Conservation (phyloP, 352 stramenopile species). For the Pythium sukuiense region DNA sequence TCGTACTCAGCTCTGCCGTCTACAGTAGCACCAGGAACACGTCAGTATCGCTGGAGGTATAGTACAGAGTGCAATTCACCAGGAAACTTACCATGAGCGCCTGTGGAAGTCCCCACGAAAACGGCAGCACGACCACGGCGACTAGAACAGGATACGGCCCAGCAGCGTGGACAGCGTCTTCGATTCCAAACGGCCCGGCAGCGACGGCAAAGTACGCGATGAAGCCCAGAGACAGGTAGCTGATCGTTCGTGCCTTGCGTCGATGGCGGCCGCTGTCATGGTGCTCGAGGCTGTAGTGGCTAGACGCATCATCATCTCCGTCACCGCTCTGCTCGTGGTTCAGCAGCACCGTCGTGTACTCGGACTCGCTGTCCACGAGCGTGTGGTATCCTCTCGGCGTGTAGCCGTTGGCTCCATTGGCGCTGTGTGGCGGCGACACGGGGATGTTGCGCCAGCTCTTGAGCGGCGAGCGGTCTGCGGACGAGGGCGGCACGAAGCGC, state of each 20-base stretch:
- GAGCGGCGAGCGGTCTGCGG: slow-evolving; percentile 68
- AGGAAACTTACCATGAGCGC: slow-evolving; percentile 65
- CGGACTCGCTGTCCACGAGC: slow-evolving; percentile 46
- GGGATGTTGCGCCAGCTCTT: slow-evolving; percentile 76
- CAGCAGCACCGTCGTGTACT: slow-evolving; percentile 30
- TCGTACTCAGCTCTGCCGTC: slow-evolving; percentile 79
- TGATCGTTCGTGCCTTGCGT: slow-evolving; percentile 67
- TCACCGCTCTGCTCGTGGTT: slow-evolving; percentile 20
- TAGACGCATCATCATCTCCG: neutral
- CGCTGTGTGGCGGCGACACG: slow-evolving; percentile 30
- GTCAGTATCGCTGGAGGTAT: neutral
- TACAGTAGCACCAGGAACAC: slow-evolving; percentile 24
- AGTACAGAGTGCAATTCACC: neutral
- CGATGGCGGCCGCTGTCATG: slow-evolving; percentile 27
- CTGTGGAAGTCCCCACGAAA: slow-evolving; percentile 84
- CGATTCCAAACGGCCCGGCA: slow-evolving; percentile 74
- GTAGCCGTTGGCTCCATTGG: slow-evolving; percentile 1
- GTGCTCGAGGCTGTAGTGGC: slow-evolving; percentile 26
- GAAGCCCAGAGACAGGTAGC: slow-evolving; percentile 79
- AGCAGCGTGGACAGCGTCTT: slow-evolving; percentile 72
- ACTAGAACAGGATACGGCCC: slow-evolving; percentile 71
- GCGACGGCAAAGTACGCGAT: slow-evolving; percentile 86
- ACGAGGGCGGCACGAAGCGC: slow-evolving; percentile 74
- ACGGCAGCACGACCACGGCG: slow-evolving; percentile 68
- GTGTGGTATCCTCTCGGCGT: slow-evolving; percentile 36